A percentile compares a stretch with the other conserved stretches of the same genome.
phyloP scores from a whole-genome alignment of 495 filamentous ascomycete genomes.

The Cercophora samala region DNA sequence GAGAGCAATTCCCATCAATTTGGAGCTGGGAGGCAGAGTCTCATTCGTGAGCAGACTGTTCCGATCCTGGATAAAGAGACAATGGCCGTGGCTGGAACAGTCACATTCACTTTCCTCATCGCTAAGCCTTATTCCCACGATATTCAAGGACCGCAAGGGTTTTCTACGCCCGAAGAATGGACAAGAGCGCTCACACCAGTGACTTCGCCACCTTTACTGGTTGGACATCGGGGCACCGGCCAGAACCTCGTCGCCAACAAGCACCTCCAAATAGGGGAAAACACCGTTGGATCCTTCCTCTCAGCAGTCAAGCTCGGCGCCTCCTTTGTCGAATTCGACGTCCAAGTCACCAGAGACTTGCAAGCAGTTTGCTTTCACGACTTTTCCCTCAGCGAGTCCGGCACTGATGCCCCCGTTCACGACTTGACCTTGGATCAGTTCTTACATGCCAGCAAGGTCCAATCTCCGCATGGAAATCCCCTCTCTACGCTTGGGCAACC shows the following conservation, averaged over 20 bases:
- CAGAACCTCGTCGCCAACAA: background rate
- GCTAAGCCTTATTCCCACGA: background rate
- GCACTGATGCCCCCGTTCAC: conserved; percentile 40
- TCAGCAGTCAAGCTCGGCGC: conserved; percentile 34
- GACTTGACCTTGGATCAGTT: conserved; percentile 39
- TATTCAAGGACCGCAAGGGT: background rate
- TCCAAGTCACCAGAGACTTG: conserved; percentile 42
- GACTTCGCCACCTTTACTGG: background rate
- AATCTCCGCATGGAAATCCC: conserved; percentile 2
- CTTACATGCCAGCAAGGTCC: conserved; percentile 14
- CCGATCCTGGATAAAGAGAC: conserved; percentile 11
- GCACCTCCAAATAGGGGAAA: conserved; percentile 42
- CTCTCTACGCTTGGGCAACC: background rate
- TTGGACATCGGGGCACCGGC: background rate
- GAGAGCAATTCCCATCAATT: conserved; percentile 5
- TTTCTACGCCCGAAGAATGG: background rate
- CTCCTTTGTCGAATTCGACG: conserved; percentile 44
- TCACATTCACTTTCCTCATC: background rate
- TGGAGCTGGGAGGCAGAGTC: conserved; percentile 6
- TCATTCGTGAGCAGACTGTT: conserved; percentile 9
- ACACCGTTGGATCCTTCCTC: conserved; percentile 38
- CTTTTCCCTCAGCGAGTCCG: conserved; percentile 40
- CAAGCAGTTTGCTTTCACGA: conserved; percentile 43
- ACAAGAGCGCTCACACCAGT: background rate
- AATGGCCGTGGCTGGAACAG: background rate